Percentiles rank a stretch among this genome's conserved stretches.
Evolutionary conservation across 2,329 filamentous ascomycete genomes (phyloP).

Genomic region (Macroventuria anomochaeta): DNA sequence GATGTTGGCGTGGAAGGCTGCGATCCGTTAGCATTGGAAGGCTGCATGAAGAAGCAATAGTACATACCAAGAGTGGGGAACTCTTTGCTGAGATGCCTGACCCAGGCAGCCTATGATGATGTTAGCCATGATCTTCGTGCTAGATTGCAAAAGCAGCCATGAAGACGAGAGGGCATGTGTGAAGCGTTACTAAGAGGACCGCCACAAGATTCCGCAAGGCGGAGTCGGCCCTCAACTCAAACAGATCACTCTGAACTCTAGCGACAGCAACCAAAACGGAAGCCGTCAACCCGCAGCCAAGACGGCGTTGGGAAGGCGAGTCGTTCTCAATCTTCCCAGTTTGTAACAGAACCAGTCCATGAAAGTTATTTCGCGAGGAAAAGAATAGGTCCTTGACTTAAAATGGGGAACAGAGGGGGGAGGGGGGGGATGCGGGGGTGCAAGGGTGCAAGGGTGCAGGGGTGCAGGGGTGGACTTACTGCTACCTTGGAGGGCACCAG

Average conservation of each 20-base stretch:
- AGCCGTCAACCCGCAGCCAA: conserved; percentile 72
- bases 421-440: conserved; percentile 14
- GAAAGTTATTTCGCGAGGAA: conserved; percentile 50
- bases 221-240: conserved; percentile 95
- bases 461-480: conserved; percentile 69
- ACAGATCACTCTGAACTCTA: conserved; percentile 81
- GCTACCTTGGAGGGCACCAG: conserved; percentile 90
- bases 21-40: conserved; percentile 2
- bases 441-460: conserved; percentile 13
- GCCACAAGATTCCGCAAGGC: conserved; percentile 67
- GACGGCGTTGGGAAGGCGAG: conserved; percentile 70
- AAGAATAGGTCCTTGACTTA: conserved; percentile 88
- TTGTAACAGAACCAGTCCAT: conserved; percentile 97
- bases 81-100: conserved; percentile 84
- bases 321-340: conserved; percentile 91
- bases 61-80: conserved; percentile 75
- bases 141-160: conserved; percentile 22
- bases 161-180: conserved; percentile 68
- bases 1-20: conserved; percentile 89
- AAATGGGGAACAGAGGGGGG: conserved; percentile 70
- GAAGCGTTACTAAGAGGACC: conserved; percentile 99
- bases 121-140: conserved; percentile 31
- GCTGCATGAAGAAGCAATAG: background rate
- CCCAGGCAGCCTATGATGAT: conserved; percentile 80
- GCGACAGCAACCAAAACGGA: conserved; percentile 89